Evolutionary conservation across 768 basidiomycete species (phyloP), one percentile per base, ranked within the genome.

Genomic region (Termitomyces sp.): DNA sequence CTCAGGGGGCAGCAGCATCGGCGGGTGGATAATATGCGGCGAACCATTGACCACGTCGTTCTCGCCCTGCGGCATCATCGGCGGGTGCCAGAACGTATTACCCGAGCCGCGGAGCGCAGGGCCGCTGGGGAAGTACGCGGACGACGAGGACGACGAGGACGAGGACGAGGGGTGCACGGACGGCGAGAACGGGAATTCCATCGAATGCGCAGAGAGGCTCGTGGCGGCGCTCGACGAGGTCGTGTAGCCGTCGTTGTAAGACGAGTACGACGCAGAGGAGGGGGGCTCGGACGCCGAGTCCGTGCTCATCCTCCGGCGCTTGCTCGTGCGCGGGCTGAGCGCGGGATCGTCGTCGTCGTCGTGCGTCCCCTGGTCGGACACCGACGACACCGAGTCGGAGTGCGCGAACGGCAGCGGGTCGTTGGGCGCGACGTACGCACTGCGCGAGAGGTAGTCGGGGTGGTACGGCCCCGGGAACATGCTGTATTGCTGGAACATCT

Each of bases 71-170:
- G 80, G 73, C 60, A 87, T 76, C 78, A 87, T 85, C 10, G 88
- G 85, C 2, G 88, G 87, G 68, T 91, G 89, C 87, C 88, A 90
- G 62, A 87, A 85, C 8, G 85, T 80, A 58, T 79, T 84, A 0
- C 77, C 79, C 5, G 78, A 79, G 5, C 80, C 82, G 15, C 83
- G 72, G 28, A 84, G 69, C 4, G 79, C 75, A n/a, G 76, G 77
- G 40, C 79, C 77, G 38, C 60, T 24, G 0, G 46, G 8, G 6
- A 48, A 48, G 34, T 48, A 48, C 32, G 42, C 66, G 53, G 68
- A 68, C 28, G 62, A 61, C 22, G 66, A 38, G 32, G 14, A 22
- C 0, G 47, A 35, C 15, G 64, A 70, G 62, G 66, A n/a, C n/a
- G n/a, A n/a, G n/a, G n/a, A n/a, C n/a, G n/a, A n/a, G n/a, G n/a